Evolutionary conservation across 176 grass and related monocot genomes (phyloP), one percentile per base, ranked within the genome.

Genomic region (Carex myosuroides): DNA sequence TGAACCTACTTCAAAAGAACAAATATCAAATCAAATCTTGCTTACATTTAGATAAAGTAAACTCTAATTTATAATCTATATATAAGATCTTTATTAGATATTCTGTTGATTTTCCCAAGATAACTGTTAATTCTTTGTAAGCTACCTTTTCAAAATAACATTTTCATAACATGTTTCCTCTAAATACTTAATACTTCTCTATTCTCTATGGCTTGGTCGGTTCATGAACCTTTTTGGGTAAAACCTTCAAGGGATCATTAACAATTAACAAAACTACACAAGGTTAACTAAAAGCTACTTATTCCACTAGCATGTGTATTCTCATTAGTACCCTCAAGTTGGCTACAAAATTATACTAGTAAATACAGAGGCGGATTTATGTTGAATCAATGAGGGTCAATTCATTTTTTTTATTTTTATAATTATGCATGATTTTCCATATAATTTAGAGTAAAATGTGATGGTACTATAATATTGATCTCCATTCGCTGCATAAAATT

Each of bases 21-120:
- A 64, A 64, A 64, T 52, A 55, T 54, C 61, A 68, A 83, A 18
- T 26, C 60, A 83, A 65, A 83, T 83, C 57, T 83, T 54, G 80
- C 60, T 83, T 68, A 83, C 13, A 52, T 83, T 65, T 83, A 66
- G 63, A 83, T 13, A 68, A 68, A 83, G 62, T 83, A 65, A 83
- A 83, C 20, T 17, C 37, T 32, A 30, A 66, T 50, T 67, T 50
- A 74, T 75, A 52, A 26, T 53, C 50, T 83, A 83, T 29, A 29
- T 29, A 29, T 68, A 29, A 83, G 60, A 83, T 83, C 62, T 83
- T 44, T 44, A 44, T 61, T 3, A 12, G 62, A 82, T 81, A 60
- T 82, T 48, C 26, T 83, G 32, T 83, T 66, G 33, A 30, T 53
- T 83, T 50, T 55, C 2, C 42, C 62, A n/a, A 82, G 80, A 68